Evolutionary conservation across 441 rosid genomes (phyloP).

Genomic region (California macrophylla): DNA sequence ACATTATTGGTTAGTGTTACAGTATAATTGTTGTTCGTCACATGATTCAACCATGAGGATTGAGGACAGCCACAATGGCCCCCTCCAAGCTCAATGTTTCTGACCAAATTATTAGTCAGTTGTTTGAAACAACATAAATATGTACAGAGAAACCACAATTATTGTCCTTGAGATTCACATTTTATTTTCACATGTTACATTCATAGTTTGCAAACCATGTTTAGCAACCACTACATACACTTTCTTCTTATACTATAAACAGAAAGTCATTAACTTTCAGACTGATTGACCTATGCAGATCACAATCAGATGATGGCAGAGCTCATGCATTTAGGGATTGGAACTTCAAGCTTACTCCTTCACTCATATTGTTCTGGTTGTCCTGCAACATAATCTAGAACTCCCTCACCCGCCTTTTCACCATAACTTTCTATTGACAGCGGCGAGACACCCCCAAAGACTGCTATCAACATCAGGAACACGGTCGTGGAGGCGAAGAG

Average conservation of each 20-base stretch:
- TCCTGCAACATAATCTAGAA: conserved; percentile 6
- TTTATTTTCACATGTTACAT: neutral
- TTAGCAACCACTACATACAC: neutral
- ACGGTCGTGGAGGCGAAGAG: neutral
- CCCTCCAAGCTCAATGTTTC: too few species aligned
- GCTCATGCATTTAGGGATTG: neutral
- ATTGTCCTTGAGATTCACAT: neutral
- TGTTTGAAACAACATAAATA: neutral
- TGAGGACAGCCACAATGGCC: too few species aligned
- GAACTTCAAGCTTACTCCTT: neutral
- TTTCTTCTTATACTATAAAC: neutral
- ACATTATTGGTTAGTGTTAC: neutral
- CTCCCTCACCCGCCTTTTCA: conserved; percentile 4
- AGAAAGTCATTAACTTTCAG: neutral
- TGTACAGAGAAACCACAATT: neutral
- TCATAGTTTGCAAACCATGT: neutral
- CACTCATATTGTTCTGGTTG: neutral
- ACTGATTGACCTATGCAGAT: too few species aligned
- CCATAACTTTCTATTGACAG: neutral
- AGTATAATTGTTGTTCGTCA: neutral
- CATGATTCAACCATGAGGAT: neutral
- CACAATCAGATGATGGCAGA: too few species aligned
- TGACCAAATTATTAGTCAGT: neutral
- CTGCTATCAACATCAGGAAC: neutral
- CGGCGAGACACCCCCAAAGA: neutral